Evolutionary conservation across 2,329 filamentous ascomycete species (phyloP).

Genomic region (Colletotrichum tropicale): DNA sequence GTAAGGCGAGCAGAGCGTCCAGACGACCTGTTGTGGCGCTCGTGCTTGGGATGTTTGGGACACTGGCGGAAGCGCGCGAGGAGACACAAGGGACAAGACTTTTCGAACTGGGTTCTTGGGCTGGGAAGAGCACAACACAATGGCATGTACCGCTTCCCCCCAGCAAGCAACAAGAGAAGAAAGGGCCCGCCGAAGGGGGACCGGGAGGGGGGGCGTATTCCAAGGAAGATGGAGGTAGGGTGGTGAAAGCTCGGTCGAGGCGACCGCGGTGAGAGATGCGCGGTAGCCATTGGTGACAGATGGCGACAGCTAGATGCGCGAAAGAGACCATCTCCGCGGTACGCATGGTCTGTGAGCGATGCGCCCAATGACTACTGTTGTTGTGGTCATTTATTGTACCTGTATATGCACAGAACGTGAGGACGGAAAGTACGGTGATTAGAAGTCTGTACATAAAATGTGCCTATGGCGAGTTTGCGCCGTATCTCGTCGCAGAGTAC

Average conservation of each 20-base stretch:
- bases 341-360: neutral
- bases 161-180: neutral
- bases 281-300: neutral
- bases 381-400: neutral
- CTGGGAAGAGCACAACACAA: neutral
- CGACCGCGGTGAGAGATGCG: neutral
- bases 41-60: neutral
- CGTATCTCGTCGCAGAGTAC: neutral
- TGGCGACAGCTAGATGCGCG: neutral
- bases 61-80: neutral
- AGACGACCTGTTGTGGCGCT: neutral
- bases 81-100: conserved; percentile 8
- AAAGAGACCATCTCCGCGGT: neutral
- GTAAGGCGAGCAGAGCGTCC: neutral
- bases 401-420: neutral
- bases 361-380: neutral
- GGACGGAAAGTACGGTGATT: neutral
- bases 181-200: neutral
- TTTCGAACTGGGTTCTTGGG: neutral
- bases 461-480: neutral
- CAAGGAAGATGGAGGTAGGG: conserved; percentile 1
- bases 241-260: conserved; percentile 10
- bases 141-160: neutral
- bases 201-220: neutral
- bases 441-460: neutral